phyloP scores from a whole-genome alignment of 306 rosid species.

The Heteromeles arbutifolia region DNA sequence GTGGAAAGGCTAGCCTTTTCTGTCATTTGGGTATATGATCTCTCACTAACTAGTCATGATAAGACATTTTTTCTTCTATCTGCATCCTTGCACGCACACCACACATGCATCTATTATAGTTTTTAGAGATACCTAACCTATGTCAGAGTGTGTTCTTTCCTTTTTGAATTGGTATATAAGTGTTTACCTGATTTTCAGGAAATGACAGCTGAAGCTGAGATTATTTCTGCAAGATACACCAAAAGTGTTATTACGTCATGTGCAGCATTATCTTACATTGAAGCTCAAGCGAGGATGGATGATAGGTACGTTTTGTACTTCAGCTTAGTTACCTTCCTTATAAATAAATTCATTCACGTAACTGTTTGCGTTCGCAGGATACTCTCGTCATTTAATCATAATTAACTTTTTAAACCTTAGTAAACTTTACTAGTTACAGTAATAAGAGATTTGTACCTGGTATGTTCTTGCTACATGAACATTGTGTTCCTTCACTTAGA shows the following conservation, averaged over 20 bases:
- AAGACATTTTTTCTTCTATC: neutral
- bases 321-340: conserved; percentile 6
- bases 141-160: neutral
- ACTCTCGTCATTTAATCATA: neutral
- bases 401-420: neutral
- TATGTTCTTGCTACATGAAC: neutral
- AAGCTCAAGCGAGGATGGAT: conserved; percentile 99
- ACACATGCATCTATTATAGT: neutral
- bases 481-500: neutral
- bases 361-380: neutral
- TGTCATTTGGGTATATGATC: conserved; percentile 77
- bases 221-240: conserved; percentile 66
- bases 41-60: neutral
- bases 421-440: neutral
- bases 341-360: neutral
- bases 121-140: neutral
- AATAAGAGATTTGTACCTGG: neutral
- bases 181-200: conserved; percentile 51
- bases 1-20: conserved; percentile 98
- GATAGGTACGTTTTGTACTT: conserved; percentile 63
- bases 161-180: neutral
- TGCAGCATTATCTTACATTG: conserved; percentile 90
- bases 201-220: conserved; percentile 92
- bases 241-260: conserved; percentile 83
- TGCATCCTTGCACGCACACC: neutral